Conservation (phyloP, 2,329 filamentous ascomycete species). For the Daldinia sp. region DNA sequence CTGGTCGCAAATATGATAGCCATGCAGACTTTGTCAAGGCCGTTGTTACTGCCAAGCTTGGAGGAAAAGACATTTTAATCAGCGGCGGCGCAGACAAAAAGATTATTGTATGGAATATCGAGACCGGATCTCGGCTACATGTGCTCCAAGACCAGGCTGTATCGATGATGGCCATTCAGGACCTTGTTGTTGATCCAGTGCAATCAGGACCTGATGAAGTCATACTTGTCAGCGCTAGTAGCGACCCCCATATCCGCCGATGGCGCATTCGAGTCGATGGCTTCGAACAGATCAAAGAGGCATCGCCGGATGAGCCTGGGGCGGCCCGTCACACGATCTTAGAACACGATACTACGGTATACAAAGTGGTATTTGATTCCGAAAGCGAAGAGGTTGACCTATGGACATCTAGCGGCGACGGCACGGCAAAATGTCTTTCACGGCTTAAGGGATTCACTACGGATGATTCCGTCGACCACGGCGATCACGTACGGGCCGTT, state of each 20-base stretch:
- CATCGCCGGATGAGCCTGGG: conserved; percentile 56
- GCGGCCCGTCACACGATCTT: conserved; percentile 67
- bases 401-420: conserved; percentile 95
- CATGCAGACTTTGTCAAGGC: conserved; percentile 94
- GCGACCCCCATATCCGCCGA: conserved; percentile 81
- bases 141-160: conserved; percentile 79
- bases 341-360: conserved; percentile 91
- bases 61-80: conserved; percentile 73
- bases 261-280: conserved; percentile 73
- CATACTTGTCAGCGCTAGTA: conserved; percentile 82
- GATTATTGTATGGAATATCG: conserved; percentile 85
- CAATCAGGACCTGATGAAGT: conserved; percentile 63
- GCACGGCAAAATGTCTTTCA: conserved; percentile 83
- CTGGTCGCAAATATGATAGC: conserved; percentile 73
- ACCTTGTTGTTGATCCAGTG: conserved; percentile 79
- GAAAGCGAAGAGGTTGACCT: conserved; percentile 75
- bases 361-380: conserved; percentile 79
- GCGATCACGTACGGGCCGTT: conserved; percentile 90
- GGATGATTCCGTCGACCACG: conserved; percentile 81
- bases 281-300: conserved; percentile 67
- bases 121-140: conserved; percentile 75
- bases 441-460: conserved; percentile 75
- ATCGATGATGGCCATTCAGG: conserved; percentile 81
- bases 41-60: conserved; percentile 72
- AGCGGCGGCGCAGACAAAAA: conserved; percentile 83